Percentiles rank a stretch among this genome's conserved stretches.
phyloP scores from a whole-genome alignment of 495 filamentous ascomycete genomes.

The Lepraria neglecta region DNA sequence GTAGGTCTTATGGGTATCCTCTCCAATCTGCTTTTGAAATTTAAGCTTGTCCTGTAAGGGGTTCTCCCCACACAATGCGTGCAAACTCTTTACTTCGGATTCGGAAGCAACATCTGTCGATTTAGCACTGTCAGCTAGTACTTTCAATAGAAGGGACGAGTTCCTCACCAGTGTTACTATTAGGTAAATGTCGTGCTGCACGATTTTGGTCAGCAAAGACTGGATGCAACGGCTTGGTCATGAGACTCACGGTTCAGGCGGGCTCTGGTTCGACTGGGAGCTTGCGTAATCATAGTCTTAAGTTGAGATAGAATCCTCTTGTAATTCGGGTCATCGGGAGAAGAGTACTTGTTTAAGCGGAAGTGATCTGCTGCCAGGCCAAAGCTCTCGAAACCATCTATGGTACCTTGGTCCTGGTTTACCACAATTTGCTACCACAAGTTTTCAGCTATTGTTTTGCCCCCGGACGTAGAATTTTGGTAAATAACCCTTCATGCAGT shows the following conservation, averaged over 20 bases:
- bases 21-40: background rate
- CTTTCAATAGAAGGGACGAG: background rate
- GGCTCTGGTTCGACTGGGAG: background rate
- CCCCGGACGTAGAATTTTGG: no score
- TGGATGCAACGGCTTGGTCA: background rate
- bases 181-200: background rate
- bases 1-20: background rate
- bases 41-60: background rate
- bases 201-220: background rate
- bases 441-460: background rate
- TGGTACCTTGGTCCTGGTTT: background rate
- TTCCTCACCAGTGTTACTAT: background rate
- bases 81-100: conserved; percentile 1
- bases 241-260: background rate
- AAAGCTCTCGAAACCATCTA: background rate
- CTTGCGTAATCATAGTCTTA: background rate
- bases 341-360: background rate
- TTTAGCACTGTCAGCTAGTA: background rate
- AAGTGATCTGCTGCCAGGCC: conserved; percentile 8
- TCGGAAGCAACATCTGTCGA: background rate
- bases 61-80: background rate
- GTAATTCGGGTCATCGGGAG: conserved; percentile 3
- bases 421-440: background rate
- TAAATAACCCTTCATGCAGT: no score
- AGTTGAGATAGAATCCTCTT: background rate